Conservation (phyloP, 768 basidiomycete genomes). For the Pulveroboletus sp. region DNA sequence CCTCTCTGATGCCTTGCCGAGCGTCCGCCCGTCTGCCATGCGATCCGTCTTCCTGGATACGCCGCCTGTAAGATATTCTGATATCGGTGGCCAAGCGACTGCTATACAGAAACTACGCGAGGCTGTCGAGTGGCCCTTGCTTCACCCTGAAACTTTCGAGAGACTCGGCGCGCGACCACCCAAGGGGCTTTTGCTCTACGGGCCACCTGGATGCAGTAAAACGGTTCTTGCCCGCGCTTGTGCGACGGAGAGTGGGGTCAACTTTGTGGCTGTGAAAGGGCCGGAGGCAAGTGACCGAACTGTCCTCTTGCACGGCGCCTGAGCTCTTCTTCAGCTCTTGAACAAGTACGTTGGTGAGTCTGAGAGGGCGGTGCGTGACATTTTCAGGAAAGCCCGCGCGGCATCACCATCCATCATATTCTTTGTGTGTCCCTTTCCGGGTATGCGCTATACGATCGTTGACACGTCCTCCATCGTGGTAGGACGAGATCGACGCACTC, state of each 20-base stretch:
- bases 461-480: background rate
- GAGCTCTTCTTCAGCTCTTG: conserved; percentile 55
- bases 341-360: conserved; percentile 99
- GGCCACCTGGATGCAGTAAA: conserved; percentile 97
- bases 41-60: conserved; percentile 88
- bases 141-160: conserved; percentile 81
- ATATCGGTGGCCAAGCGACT: conserved; percentile 82
- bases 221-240: conserved; percentile 89
- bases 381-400: conserved; percentile 91
- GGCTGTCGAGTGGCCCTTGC: conserved; percentile 92
- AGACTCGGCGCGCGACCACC: conserved; percentile 86
- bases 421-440: conserved; percentile 56
- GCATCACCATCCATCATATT: conserved; percentile 95
- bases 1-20: conserved; percentile 64
- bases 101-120: conserved; percentile 86
- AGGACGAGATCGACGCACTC: conserved; percentile 98
- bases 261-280: conserved; percentile 95
- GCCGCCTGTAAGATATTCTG: conserved; percentile 74
- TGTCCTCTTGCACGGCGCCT: background rate
- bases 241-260: conserved; percentile 90
- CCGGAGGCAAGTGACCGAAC: conserved; percentile 66
- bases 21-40: conserved; percentile 89
- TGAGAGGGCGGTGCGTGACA: conserved; percentile 89
- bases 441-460: background rate
- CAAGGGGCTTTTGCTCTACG: conserved; percentile 86